Base-by-base conservation (phyloP, 352 stramenopile species). In the Thalassiosira sp. region DNA sequence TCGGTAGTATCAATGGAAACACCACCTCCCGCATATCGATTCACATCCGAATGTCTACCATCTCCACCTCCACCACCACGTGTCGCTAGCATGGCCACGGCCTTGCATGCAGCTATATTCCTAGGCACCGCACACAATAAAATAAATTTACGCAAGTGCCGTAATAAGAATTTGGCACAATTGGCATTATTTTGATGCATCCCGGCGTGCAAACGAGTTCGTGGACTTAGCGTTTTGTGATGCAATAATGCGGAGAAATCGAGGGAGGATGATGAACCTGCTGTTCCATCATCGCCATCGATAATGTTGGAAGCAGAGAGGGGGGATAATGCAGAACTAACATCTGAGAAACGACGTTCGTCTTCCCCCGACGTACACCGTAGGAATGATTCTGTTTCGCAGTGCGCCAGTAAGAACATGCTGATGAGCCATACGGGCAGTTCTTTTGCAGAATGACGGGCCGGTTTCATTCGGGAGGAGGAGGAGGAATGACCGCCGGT, bases 331-430 rank as follows among this genome's bases (percentile, higher is more conserved):
- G 28, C 10, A 49, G 51, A 61, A 57, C 78, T 27, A 75, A 67
- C 18, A 54, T 72, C 28, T 40, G 61, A 83, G 40, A 90, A 89
- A 11, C 82, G 53, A 37, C 81, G 70, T 67, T 90, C 84, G 28
- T 90, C 84, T 31, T 87, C 67, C 8, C 69, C 72, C 16, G 78
- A 89, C 1, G 87, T 70, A 54, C 86, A 90, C 27, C 82, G 43
- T 58, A 82, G 53, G 71, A 85, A 88, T 3, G 75, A 72, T 52
- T 85, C 71, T 49, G 87, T 79, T 81, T 91, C 87, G 27, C 82
- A 90, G 65, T 92, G 84, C 3, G 91, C 63, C 24, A 92, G 42
- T 20, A 92, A 66, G 68, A 92, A 92, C 24, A 82, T 91, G 8
- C 72, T 76, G 24, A 92, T 76, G 2, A 92, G 69, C 87, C 87